Evolutionary conservation across 192 early-diverging fungal species (phyloP).

Genomic region (Rhizoclosmatium sp.): DNA sequence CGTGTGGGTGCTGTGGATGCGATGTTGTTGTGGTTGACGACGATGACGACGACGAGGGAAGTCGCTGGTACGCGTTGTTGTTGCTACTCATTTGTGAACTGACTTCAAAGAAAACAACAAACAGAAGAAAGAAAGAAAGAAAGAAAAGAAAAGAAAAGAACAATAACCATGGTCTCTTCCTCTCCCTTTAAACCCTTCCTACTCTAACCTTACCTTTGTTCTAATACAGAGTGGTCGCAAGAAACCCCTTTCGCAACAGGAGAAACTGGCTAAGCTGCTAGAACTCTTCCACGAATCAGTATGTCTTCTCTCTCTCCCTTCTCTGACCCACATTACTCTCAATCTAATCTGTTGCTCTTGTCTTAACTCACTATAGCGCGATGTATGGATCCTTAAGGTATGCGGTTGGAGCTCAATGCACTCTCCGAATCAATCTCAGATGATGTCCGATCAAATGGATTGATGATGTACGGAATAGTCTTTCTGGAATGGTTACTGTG

Average conservation of each 20-base stretch:
- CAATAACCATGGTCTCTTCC: too few species aligned
- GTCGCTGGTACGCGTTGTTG: too few species aligned
- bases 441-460: too few species aligned
- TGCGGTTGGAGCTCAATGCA: too few species aligned
- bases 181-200: not conserved
- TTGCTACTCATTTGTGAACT: too few species aligned
- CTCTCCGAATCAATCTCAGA: too few species aligned
- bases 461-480: too few species aligned
- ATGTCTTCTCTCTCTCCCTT: not conserved
- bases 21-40: not conserved
- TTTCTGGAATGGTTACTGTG: too few species aligned
- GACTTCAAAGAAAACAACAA: too few species aligned
- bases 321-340: not conserved
- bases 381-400: conserved; percentile 3
- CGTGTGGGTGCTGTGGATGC: not conserved
- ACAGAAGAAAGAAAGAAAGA: not conserved
- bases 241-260: conserved; percentile 31
- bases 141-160: not conserved
- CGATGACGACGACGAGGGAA: too few species aligned
- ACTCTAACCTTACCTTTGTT: not conserved
- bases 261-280: conserved; percentile 32
- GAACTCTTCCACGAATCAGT: conserved; percentile 38
- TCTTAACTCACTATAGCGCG: not conserved
- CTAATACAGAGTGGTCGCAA: conserved; percentile 18
- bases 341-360: not conserved